phyloP scores from a whole-genome alignment of 805 yeast species.

The Peterozyma toletana region DNA sequence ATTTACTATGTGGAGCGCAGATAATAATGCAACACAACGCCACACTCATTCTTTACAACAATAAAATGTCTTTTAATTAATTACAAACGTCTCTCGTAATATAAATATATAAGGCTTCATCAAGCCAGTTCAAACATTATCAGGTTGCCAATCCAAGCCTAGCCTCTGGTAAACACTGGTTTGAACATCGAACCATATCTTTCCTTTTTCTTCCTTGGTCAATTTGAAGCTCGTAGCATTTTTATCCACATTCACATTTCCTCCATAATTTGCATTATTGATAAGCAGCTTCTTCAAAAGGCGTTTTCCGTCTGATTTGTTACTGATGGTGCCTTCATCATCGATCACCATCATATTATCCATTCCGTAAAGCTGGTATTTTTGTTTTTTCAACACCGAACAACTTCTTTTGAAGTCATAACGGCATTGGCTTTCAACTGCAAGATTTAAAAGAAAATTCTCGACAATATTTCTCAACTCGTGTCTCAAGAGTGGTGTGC shows the following conservation, averaged over 20 bases:
- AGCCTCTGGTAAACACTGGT: constrained; percentile 46
- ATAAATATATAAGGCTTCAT: too few relatives aligned
- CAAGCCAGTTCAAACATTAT: constrained; percentile 15
- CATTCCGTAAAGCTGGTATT: constrained; percentile 19
- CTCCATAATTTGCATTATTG: constrained; percentile 15
- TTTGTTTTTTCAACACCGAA: constrained; percentile 35
- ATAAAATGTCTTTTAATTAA: too few relatives aligned
- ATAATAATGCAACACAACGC: too few relatives aligned
- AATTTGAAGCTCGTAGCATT: constrained; percentile 19
- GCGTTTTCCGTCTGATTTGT: constrained; percentile 21
- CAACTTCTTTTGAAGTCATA: constrained; percentile 52
- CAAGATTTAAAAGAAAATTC: constrained; percentile 55
- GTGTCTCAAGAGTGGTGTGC: constrained; percentile 20
- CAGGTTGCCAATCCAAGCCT: constrained; percentile 56
- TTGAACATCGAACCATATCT: constrained; percentile 62
- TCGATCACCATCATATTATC: constrained; percentile 4
- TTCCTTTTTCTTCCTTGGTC: constrained; percentile 48
- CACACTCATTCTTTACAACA: too few relatives aligned
- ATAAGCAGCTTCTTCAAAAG: constrained; percentile 24
- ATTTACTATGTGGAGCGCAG: too few relatives aligned
- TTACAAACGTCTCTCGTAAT: too few relatives aligned
- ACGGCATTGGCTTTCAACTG: constrained; percentile 67
- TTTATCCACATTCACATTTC: constrained; percentile 12
- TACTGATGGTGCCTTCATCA: not conserved
- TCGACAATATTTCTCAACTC: constrained; percentile 76